Percentiles rank a stretch among this genome's conserved stretches.
These are phyloP conservation scores for Candida ficus DNA, from an alignment of 805 yeast genomes.

Conservation along the genomic window DNA sequence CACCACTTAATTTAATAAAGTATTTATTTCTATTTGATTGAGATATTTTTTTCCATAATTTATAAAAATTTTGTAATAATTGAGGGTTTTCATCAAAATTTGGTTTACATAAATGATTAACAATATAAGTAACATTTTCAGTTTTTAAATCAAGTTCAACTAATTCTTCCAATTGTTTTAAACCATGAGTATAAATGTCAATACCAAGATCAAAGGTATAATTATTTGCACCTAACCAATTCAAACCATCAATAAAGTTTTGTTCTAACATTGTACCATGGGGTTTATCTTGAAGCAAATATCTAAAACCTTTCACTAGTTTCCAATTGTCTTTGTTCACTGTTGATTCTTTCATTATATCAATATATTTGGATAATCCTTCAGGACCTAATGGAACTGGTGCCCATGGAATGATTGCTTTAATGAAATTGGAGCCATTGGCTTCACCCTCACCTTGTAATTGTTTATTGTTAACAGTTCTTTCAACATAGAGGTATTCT, in stretches of 20 bases:
- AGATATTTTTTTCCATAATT: constrained; percentile 20
- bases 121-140: constrained; percentile 27
- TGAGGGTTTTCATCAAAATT: constrained; percentile 17
- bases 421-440: constrained; percentile 7
- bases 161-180: constrained; percentile 38
- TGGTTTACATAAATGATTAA: constrained; percentile 42
- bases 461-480: constrained; percentile 7
- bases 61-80: constrained; percentile 21
- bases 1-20: constrained; percentile 38
- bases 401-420: constrained; percentile 41
- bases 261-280: constrained; percentile 27
- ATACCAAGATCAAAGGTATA: constrained; percentile 39
- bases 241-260: constrained; percentile 28
- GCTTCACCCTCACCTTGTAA: constrained; percentile 5
- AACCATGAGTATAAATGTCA: constrained; percentile 33
- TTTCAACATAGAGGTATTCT: constrained; percentile 12
- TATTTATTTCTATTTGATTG: constrained; percentile 20
- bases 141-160: constrained; percentile 24
- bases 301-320: constrained; percentile 36
- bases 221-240: constrained; percentile 28
- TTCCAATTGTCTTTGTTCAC: constrained; percentile 9
- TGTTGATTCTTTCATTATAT: constrained; percentile 16
- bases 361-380: constrained; percentile 13
- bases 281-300: constrained; percentile 39
- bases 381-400: constrained; percentile 33